Conservation (phyloP, 192 early-diverging fungal species). For the Coemansia sp. region DNA sequence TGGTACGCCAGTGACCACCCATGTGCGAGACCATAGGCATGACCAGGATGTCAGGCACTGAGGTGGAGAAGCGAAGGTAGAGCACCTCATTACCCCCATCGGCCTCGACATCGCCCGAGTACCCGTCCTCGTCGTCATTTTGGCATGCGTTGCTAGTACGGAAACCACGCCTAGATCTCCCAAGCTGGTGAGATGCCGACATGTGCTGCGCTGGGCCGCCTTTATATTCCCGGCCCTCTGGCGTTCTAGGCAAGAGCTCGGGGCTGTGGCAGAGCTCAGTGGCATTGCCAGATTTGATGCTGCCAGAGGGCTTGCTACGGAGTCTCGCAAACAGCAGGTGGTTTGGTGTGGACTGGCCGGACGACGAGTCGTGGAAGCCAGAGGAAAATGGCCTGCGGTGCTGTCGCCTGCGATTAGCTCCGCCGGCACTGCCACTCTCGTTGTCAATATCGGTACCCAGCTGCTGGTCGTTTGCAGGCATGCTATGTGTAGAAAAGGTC, state of each 20-base stretch:
- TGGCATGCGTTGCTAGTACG: neutral
- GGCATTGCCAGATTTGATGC: conserved; percentile 10
- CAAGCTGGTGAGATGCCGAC: conserved; percentile 7
- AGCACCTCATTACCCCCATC: conserved; percentile 13
- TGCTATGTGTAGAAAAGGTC: conserved; percentile 1
- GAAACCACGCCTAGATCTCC: conserved; percentile 4
- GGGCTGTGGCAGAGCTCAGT: conserved; percentile 13
- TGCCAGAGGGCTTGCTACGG: conserved; percentile 16
- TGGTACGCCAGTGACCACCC: conserved; percentile 19
- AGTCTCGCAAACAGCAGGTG: conserved; percentile 25
- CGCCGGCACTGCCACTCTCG: conserved; percentile 5
- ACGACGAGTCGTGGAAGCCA: conserved; percentile 26
- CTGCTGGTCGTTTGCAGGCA: conserved; percentile 2
- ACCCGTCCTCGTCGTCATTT: neutral
- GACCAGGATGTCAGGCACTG: conserved; percentile 32
- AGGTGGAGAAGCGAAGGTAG: conserved; percentile 19
- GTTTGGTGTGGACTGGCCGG: conserved; percentile 41
- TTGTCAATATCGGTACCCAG: neutral
- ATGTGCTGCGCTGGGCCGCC: conserved; percentile 1
- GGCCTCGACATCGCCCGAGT: neutral
- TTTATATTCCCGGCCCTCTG: neutral
- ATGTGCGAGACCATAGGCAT: conserved; percentile 20
- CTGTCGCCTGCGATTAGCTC: conserved; percentile 10
- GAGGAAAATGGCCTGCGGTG: conserved; percentile 22
- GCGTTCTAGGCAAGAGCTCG: conserved; percentile 12